Conservation (phyloP, 805 yeast genomes). For the Metschnikowia hibisci region DNA sequence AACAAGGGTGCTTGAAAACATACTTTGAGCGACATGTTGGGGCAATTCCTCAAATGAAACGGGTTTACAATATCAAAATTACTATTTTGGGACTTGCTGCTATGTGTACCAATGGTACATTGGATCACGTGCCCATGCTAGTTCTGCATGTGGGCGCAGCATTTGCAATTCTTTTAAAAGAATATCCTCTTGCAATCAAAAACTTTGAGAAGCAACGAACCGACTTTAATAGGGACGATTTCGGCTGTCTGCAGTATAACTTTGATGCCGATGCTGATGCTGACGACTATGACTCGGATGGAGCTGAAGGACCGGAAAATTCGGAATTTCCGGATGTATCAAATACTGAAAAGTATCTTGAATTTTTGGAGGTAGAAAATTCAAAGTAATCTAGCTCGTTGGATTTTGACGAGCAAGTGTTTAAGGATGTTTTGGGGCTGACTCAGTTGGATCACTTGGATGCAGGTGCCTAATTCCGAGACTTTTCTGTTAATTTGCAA, state of each 20-base stretch:
- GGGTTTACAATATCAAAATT: conserved; percentile 81
- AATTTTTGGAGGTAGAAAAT: conserved; percentile 45
- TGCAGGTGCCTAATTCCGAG: conserved; percentile 14
- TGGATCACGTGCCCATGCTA: conserved; percentile 34
- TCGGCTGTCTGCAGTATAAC: conserved; percentile 7
- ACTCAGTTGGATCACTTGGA: conserved; percentile 18
- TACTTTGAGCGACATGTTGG: conserved; percentile 69
- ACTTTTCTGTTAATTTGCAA: conserved; percentile 13
- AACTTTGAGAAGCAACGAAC: conserved; percentile 60
- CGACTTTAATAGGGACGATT: conserved; percentile 40
- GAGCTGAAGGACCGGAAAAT: too few relatives aligned
- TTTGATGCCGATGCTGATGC: conserved; percentile 11
- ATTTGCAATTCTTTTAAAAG: conserved; percentile 50
- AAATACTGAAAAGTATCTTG: conserved; percentile 42
- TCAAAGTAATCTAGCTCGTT: conserved; percentile 29
- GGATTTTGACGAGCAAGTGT: conserved; percentile 22
- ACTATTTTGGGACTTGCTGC: conserved; percentile 55
- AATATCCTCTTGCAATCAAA: conserved; percentile 69
- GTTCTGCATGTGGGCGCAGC: conserved; percentile 38
- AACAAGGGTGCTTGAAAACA: conserved; percentile 29
- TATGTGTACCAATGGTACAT: conserved; percentile 4
- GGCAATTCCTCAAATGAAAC: conserved; percentile 47
- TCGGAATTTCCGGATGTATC: conserved; percentile 24
- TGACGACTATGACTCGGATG: conserved; percentile 18
- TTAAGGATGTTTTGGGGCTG: conserved; percentile 25